Base-by-base conservation (phyloP, 208 protist genomes). In the Acanthamoeba polyphaga region DNA sequence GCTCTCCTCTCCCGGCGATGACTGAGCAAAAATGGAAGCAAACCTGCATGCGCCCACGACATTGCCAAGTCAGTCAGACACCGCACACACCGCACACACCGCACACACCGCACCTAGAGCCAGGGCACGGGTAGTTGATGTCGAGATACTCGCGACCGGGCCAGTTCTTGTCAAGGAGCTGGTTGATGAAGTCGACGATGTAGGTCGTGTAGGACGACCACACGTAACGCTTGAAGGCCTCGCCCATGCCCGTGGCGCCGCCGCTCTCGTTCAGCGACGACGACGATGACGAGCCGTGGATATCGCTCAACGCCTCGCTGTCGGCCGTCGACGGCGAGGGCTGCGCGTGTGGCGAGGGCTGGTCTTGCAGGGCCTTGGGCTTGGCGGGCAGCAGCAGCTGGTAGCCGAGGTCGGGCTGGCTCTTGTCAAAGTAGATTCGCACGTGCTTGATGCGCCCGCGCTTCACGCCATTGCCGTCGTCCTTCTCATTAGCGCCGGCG, bases 321-420 rank as follows among this genome's bases (percentile, higher is more conserved):
- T 64, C 58, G 58, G 15, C 58, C 13, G 22, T 8, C 53, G 53
- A 15, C 53, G 53, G 58, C 58, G 19, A 7, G 58, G 7, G 12
- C 58, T 64, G 58, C 6, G 58, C 15, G 58, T 64, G 58, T 17
- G 58, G 58, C 58, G 58, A 64, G 58, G 64, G 64, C 60, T 38
- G 76, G 22, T 92, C 87, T 43, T 58, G 32, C 60, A 92, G 66
- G 24, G 66, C 64, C 66, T 92, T 32, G 19, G 87, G 87, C 62
- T 92, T 92, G 38, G 87, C 87, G 15, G 87, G 87, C 38, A 92
- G 66, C 58, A 92, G 87, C 27, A 92, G 87, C 87, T 92, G 87
- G 46, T 53, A 92, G 87, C 87, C 87, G 17, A 92, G 87, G 46
- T 92, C 87, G 22, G 87, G 87, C 34, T 92, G 87, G 34, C 49